Percentiles rank a stretch among this genome's conserved stretches.
These are phyloP conservation scores for Porphyrellus sp. DNA, from an alignment of 1,284 basidiomycete species.

Conservation along the genomic window DNA sequence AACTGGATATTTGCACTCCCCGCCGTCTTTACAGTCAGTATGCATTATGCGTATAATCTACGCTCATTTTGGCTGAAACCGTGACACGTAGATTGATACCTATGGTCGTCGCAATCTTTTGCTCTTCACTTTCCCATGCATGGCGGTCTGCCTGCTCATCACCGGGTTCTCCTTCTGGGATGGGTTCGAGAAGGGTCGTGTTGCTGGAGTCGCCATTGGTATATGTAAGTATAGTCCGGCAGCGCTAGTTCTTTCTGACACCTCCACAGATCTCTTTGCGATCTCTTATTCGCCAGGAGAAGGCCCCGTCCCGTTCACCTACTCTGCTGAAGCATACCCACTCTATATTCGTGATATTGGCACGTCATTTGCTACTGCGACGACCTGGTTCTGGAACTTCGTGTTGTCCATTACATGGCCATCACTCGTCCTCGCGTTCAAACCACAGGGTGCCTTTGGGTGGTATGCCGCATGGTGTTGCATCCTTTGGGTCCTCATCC, in stretches of 20 bases:
- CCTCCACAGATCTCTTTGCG: slow-evolving; percentile 48
- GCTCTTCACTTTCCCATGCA: slow-evolving; percentile 65
- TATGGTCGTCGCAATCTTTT: slow-evolving; percentile 71
- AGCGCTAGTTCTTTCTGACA: neutral
- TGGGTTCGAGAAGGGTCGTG: slow-evolving; percentile 21
- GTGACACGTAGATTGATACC: slow-evolving; percentile 47
- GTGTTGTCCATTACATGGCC: slow-evolving; percentile 73
- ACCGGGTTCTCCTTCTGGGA: slow-evolving; percentile 49
- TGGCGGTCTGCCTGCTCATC: slow-evolving; percentile 60
- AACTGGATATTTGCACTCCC: slow-evolving; percentile 66
- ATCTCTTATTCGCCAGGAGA: slow-evolving; percentile 69
- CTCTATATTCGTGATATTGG: slow-evolving; percentile 71
- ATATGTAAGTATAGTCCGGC: slow-evolving; percentile 16
- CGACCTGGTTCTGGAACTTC: slow-evolving; percentile 70
- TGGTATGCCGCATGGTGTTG: slow-evolving; percentile 52
- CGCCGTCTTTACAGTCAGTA: slow-evolving; percentile 44
- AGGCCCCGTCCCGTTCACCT: slow-evolving; percentile 79
- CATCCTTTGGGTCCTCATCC: slow-evolving; percentile 44
- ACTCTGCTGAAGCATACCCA: slow-evolving; percentile 75
- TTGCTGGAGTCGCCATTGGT: slow-evolving; percentile 32
- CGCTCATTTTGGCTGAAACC: neutral
- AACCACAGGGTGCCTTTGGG: slow-evolving; percentile 67
- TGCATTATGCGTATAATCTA: neutral
- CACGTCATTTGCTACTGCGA: slow-evolving; percentile 64
- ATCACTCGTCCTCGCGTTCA: slow-evolving; percentile 58